These are phyloP conservation scores for Phanerodontia chrysosporium DNA, from an alignment of 768 basidiomycete genomes.

Conservation along the genomic window DNA sequence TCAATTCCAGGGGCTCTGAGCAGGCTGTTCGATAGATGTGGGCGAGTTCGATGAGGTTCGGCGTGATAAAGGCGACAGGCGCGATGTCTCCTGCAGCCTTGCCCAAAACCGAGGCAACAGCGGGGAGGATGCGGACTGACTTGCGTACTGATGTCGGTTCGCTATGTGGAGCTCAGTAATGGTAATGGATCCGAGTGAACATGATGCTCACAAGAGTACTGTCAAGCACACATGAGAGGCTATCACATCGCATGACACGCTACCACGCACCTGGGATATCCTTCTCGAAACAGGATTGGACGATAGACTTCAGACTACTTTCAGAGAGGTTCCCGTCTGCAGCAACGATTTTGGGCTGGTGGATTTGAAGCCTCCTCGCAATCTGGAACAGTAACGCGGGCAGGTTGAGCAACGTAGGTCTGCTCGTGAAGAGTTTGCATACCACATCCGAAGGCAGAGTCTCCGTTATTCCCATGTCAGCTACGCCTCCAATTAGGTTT, in stretches of 20 bases:
- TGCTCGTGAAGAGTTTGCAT: slow-evolving; percentile 7
- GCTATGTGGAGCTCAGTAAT: slow-evolving; percentile 33
- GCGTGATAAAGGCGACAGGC: slow-evolving; percentile 71
- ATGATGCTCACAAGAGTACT: slow-evolving; percentile 74
- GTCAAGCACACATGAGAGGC: background rate
- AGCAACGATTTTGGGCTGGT: slow-evolving; percentile 56
- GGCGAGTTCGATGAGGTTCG: slow-evolving; percentile 78
- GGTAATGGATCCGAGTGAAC: background rate
- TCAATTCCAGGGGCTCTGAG: slow-evolving; percentile 43
- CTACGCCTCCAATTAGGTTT: slow-evolving; percentile 76
- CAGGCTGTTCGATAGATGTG: slow-evolving; percentile 50
- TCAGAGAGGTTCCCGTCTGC: slow-evolving; percentile 74
- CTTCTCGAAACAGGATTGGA: slow-evolving; percentile 45
- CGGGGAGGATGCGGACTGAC: slow-evolving; percentile 63
- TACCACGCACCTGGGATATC: slow-evolving; percentile 49
- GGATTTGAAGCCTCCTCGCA: slow-evolving; percentile 33
- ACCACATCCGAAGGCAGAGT: slow-evolving; percentile 45
- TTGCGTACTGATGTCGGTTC: slow-evolving; percentile 94
- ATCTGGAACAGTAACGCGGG: background rate
- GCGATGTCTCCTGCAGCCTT: slow-evolving; percentile 25
- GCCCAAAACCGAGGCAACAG: slow-evolving; percentile 41
- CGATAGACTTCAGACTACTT: slow-evolving; percentile 44
- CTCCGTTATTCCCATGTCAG: slow-evolving; percentile 81
- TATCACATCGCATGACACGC: background rate
- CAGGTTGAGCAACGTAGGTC: background rate